Evolutionary conservation across 116 monocot genomes (phyloP), one percentile per base, ranked within the genome.

Genomic region (Cymodocea nodosa): DNA sequence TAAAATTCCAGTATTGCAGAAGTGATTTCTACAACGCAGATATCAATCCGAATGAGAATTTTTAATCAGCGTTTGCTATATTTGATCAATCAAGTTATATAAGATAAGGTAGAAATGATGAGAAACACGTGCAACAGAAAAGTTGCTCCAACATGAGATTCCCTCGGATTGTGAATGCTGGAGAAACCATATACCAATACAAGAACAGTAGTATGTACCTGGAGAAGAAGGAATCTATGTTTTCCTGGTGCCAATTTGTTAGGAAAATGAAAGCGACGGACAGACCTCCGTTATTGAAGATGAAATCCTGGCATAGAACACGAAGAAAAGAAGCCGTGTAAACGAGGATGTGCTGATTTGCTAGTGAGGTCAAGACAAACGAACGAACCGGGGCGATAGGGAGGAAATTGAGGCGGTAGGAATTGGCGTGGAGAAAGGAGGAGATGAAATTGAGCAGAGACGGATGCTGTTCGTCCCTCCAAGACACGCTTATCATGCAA

Each of bases 181-280:
- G n/a, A n/a, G n/a, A n/a, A n/a, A n/a, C n/a, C n/a, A n/a, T n/a
- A n/a, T n/a, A n/a, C n/a, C n/a, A n/a, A n/a, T n/a, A n/a, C n/a
- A n/a, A n/a, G n/a, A n/a, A n/a, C n/a, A n/a, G n/a, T n/a, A 34
- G 60, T 16, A 25, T 30, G 11, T 67, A 90, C 94, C 90, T 87
- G 62, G 68, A 74, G 62, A 90, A 90, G 62, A 90, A 72, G 23
- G 51, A 16, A 48, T 77, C 22, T 37, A 70, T 67, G 68, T 72
- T 77, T 20, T 77, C 69, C 44, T 64, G 65, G 22, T 85, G 69
- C 94, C 94, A 95, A 54, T 49, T 77, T 40, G 85, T 85, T 15
- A 83, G 81, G 71, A 95, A 95, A 65, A 87, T 25, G 54, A 95
- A 95, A 16, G 94, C 94, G 0, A 95, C 87, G 1, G 90, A 90